Conservation (phyloP, 129 eudicot species). For the Chrysanthemum lavandulifolium region DNA sequence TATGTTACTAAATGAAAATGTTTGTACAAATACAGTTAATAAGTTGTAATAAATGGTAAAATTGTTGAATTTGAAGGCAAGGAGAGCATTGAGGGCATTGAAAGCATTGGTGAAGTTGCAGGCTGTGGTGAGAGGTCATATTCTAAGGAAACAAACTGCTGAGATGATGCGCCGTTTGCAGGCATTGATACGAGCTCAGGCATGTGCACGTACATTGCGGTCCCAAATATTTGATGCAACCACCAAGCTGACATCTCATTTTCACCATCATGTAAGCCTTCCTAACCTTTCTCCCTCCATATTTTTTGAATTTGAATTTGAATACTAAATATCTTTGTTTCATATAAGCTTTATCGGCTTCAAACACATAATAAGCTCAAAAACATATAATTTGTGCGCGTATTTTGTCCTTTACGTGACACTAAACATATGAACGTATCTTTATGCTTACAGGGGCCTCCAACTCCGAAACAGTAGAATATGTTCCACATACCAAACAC, state of each 20-base stretch:
- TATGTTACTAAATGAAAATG: too few relatives aligned
- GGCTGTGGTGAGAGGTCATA: constrained; percentile 85
- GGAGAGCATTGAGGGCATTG: constrained; percentile 81
- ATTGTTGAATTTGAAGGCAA: constrained; percentile 45
- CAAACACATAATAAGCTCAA: not conserved
- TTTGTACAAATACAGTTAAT: too few relatives aligned
- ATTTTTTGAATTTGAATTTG: constrained; percentile 12
- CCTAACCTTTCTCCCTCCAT: constrained; percentile 12
- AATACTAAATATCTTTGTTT: not conserved
- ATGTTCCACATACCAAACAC: constrained; percentile 34
- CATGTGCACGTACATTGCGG: constrained; percentile 59
- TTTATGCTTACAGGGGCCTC: constrained; percentile 52
- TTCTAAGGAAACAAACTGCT: constrained; percentile 65
- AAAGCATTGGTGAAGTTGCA: constrained; percentile 85
- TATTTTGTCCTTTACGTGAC: not conserved
- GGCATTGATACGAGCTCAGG: constrained; percentile 61
- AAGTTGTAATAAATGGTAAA: too few relatives aligned
- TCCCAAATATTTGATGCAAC: constrained; percentile 41
- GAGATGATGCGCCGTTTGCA: constrained; percentile 61
- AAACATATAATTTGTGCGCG: not conserved
- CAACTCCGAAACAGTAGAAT: constrained; percentile 88
- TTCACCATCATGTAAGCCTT: constrained; percentile 47
- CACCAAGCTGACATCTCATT: constrained; percentile 42
- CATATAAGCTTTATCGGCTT: not conserved
- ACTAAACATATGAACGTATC: not conserved